Percentiles rank a stretch among this genome's conserved stretches.
These are phyloP conservation scores for Pleurotus eryngii DNA, from an alignment of 768 basidiomycete species.

Conservation along the genomic window DNA sequence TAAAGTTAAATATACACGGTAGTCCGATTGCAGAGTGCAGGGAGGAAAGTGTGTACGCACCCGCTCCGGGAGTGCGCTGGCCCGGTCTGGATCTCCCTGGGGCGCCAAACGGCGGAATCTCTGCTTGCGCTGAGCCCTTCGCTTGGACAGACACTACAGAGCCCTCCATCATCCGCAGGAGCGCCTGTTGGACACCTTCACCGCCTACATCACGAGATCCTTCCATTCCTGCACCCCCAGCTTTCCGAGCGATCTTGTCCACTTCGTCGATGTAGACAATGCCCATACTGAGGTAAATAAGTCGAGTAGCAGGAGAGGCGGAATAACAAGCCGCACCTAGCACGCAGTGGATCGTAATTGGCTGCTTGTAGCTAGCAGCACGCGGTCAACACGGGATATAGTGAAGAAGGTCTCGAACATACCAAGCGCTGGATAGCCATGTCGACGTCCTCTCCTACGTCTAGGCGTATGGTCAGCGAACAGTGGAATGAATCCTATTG, in stretches of 20 bases:
- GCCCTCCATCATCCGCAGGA: conserved; percentile 94
- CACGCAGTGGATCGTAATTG: conserved; percentile 82
- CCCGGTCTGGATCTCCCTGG: conserved; percentile 49
- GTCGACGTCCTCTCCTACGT: conserved; percentile 97
- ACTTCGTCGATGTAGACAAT: conserved; percentile 97
- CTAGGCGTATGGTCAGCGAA: conserved; percentile 32
- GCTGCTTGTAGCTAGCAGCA: conserved; percentile 75
- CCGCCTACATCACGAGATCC: conserved; percentile 87
- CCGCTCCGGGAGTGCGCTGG: conserved; percentile 39
- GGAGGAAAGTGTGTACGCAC: conserved; percentile 21
- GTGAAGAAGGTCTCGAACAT: conserved; percentile 16
- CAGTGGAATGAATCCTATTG: background rate
- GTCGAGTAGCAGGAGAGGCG: background rate
- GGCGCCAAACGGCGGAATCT: conserved; percentile 39
- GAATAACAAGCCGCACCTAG: conserved; percentile 51
- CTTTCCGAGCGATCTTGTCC: conserved; percentile 84
- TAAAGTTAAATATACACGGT: background rate
- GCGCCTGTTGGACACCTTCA: conserved; percentile 93
- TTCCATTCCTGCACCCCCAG: conserved; percentile 52
- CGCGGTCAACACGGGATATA: background rate
- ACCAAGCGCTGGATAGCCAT: conserved; percentile 85
- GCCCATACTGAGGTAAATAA: conserved; percentile 58
- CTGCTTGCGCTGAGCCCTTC: conserved; percentile 50
- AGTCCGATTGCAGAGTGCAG: background rate
- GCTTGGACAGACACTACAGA: conserved; percentile 79